Conservation (phyloP, 2,329 filamentous ascomycete species). For the Xylaria sp. region DNA sequence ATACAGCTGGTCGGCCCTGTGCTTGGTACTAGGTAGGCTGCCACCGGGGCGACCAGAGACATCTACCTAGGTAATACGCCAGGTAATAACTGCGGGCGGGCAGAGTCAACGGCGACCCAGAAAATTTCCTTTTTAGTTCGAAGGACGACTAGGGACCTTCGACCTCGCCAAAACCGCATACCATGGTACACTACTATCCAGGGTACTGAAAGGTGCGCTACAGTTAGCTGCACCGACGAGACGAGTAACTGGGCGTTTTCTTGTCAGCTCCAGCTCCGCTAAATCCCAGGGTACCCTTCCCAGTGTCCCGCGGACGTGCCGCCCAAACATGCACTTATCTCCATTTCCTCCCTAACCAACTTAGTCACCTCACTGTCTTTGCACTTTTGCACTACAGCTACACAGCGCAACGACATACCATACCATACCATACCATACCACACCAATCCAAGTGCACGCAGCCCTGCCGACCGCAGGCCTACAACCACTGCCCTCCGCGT, state of each 20-base stretch:
- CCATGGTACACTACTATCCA: not conserved
- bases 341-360: not conserved
- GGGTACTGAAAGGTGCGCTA: not conserved
- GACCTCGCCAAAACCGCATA: constrained; percentile 6
- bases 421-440: constrained; percentile 25
- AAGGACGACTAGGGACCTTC: constrained; percentile 25
- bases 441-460: constrained; percentile 16
- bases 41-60: not conserved
- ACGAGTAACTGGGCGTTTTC: not conserved
- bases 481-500: constrained; percentile 21
- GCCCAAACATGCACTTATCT: constrained; percentile 19
- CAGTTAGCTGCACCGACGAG: not conserved
- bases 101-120: constrained; percentile 41
- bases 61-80: not conserved
- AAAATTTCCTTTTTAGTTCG: constrained; percentile 34
- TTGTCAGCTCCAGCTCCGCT: constrained; percentile 27
- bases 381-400: constrained; percentile 5
- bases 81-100: constrained; percentile 11
- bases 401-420: constrained; percentile 23
- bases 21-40: not conserved
- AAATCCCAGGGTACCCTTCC: constrained; percentile 5
- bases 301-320: constrained; percentile 17
- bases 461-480: constrained; percentile 14
- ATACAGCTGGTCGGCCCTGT: constrained; percentile 16
- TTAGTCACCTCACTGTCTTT: not conserved